Evolutionary conservation across 2,329 filamentous ascomycete genomes (phyloP).

Genomic region (Fusarium scirpi): DNA sequence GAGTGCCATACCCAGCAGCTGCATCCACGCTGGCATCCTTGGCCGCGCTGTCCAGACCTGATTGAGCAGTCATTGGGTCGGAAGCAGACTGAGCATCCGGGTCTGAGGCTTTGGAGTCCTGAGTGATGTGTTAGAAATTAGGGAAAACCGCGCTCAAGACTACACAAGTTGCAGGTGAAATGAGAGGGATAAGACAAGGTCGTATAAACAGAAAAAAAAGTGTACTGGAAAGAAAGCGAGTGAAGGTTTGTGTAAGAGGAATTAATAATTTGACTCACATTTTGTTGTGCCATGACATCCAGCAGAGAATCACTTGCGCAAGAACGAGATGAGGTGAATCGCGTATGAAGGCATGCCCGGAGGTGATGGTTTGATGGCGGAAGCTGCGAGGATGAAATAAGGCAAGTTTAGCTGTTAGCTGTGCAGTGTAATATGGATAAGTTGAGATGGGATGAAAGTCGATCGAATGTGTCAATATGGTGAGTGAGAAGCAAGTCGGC

Average conservation of each 20-base stretch:
- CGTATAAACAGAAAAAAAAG: conserved; percentile 25
- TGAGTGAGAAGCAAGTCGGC: neutral
- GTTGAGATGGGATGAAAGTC: conserved; percentile 3
- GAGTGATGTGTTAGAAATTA: conserved; percentile 39
- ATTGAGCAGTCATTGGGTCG: conserved; percentile 62
- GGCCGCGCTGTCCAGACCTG: conserved; percentile 59
- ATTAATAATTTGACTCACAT: conserved; percentile 48
- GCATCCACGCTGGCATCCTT: conserved; percentile 65
- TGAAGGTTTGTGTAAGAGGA: conserved; percentile 31
- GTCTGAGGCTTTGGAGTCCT: conserved; percentile 54
- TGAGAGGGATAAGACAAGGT: conserved; percentile 3
- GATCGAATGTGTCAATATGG: neutral
- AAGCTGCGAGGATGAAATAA: conserved; percentile 35
- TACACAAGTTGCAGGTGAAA: conserved; percentile 29
- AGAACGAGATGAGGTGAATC: conserved; percentile 51
- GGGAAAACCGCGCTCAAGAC: conserved; percentile 39
- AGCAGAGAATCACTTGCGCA: conserved; percentile 51
- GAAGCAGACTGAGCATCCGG: conserved; percentile 50
- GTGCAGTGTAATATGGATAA: neutral
- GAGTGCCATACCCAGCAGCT: conserved; percentile 86
- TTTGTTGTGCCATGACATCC: conserved; percentile 56
- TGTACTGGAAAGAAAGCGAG: conserved; percentile 31
- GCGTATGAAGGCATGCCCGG: conserved; percentile 50
- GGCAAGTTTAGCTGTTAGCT: conserved; percentile 9
- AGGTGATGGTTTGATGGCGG: conserved; percentile 43